A percentile compares a stretch with the other conserved stretches of the same genome.
Conservation (phyloP, 768 basidiomycete species). For the Trametes punicea region DNA sequence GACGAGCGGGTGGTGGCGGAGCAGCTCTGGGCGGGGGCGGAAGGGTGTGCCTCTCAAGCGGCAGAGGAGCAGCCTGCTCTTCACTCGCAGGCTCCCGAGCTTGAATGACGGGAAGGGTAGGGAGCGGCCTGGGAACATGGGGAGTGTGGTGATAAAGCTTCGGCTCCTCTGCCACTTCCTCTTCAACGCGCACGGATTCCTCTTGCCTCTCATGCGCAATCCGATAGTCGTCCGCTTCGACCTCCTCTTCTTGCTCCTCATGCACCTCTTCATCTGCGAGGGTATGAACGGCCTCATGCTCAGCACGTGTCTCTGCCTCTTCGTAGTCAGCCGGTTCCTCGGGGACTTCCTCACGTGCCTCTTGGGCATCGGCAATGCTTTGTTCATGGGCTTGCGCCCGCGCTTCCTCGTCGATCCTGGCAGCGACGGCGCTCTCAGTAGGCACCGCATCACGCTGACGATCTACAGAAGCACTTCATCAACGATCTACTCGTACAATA, state of each 20-base stretch:
- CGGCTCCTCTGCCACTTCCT: constrained; percentile 20
- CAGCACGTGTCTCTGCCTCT: constrained; percentile 9
- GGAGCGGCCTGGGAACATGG: constrained; percentile 5
- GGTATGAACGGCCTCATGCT: constrained; percentile 2
- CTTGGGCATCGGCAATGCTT: constrained; percentile 3
- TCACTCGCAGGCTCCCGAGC: background rate
- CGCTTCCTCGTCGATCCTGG: constrained; percentile 4
- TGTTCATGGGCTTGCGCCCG: background rate
- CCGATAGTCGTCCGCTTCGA: background rate
- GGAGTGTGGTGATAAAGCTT: constrained; percentile 19
- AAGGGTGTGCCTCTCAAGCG: constrained; percentile 9
- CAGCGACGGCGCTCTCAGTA: background rate
- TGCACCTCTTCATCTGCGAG: background rate
- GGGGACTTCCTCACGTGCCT: constrained; percentile 19
- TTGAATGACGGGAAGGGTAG: background rate
- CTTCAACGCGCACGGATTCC: constrained; percentile 12
- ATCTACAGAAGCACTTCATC: constrained; percentile 23
- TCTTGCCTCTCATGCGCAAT: constrained; percentile 8
- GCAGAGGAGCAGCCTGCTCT: constrained; percentile 9
- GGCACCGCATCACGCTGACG: background rate
- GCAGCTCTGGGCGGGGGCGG: constrained; percentile 17
- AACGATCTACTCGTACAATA: constrained; percentile 25
- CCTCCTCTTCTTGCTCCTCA: background rate
- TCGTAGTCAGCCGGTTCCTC: constrained; percentile 10
- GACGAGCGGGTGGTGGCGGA: constrained; percentile 4